phyloP scores from a whole-genome alignment of 345 rosid species.

The Psidium friedrichsthalianum region DNA sequence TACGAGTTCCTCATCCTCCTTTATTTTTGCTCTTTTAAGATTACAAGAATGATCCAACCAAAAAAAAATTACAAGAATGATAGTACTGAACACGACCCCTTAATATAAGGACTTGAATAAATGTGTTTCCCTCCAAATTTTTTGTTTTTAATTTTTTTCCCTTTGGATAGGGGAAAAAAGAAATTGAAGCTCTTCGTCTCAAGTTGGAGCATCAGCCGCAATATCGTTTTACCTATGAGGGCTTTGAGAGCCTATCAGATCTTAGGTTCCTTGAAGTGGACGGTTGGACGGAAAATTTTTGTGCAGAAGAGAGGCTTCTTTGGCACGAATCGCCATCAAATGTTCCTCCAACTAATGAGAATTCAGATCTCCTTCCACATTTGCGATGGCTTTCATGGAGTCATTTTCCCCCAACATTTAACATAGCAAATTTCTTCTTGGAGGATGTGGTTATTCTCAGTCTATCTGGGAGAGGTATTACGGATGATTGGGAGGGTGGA shows the following conservation, averaged over 20 bases:
- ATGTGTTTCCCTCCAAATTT: neutral
- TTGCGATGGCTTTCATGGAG: neutral
- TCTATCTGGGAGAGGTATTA: neutral
- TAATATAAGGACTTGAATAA: neutral
- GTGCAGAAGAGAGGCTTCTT: neutral
- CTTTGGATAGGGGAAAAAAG: neutral
- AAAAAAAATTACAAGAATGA: no score
- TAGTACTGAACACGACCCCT: neutral
- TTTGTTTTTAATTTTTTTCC: no score
- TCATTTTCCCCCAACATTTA: neutral
- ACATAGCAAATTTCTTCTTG: neutral
- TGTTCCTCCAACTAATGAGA: neutral
- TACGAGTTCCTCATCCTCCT: no score
- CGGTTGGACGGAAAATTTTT: accelerated
- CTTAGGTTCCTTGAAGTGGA: neutral
- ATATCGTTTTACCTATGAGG: neutral
- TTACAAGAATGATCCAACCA: neutral
- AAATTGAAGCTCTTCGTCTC: neutral
- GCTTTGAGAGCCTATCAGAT: neutral
- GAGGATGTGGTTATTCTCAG: neutral
- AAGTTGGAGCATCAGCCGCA: accelerated
- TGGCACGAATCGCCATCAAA: neutral
- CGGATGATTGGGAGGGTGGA: neutral
- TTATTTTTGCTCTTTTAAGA: neutral
- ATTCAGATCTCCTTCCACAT: neutral